Conservation (phyloP, 371 early-diverging fungal species). For the Zychaea mexicana region DNA sequence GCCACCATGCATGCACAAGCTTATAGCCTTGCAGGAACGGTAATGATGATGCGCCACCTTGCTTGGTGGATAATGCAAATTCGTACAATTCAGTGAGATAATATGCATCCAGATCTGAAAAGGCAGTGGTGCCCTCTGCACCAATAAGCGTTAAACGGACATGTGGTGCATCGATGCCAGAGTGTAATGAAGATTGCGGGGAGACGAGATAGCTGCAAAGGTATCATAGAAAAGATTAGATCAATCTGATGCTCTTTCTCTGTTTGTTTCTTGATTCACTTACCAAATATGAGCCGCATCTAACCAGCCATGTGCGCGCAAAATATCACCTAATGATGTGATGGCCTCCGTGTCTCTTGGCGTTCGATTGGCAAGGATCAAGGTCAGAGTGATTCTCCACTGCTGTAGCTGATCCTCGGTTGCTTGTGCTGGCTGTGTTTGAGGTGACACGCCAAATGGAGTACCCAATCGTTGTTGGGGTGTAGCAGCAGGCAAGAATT, state of each 20-base stretch:
- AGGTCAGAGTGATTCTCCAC: conserved; percentile 73
- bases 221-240: conserved; percentile 5
- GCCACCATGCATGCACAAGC: conserved; percentile 77
- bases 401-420: conserved; percentile 42
- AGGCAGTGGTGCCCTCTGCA: conserved; percentile 39
- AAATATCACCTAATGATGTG: conserved; percentile 76
- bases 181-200: conserved; percentile 51
- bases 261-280: no score
- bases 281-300: conserved; percentile 89
- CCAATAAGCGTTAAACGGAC: conserved; percentile 66
- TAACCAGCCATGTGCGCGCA: conserved; percentile 61
- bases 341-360: conserved; percentile 75
- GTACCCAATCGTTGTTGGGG: conserved; percentile 25
- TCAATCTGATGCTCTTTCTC: no score
- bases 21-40: conserved; percentile 93
- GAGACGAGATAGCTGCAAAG: conserved; percentile 68
- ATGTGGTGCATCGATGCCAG: conserved; percentile 62
- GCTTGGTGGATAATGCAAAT: conserved; percentile 63
- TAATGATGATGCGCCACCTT: conserved; percentile 51
- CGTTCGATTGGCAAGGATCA: conserved; percentile 87
- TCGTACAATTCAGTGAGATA: conserved; percentile 84
- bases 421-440: conserved; percentile 17
- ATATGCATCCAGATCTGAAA: conserved; percentile 55
- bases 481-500: conserved; percentile 28
- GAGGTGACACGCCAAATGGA: conserved; percentile 22